Percentiles rank a stretch among this genome's conserved stretches.
phyloP scores from a whole-genome alignment of 129 eudicot genomes.

The Centaurea solstitialis region DNA sequence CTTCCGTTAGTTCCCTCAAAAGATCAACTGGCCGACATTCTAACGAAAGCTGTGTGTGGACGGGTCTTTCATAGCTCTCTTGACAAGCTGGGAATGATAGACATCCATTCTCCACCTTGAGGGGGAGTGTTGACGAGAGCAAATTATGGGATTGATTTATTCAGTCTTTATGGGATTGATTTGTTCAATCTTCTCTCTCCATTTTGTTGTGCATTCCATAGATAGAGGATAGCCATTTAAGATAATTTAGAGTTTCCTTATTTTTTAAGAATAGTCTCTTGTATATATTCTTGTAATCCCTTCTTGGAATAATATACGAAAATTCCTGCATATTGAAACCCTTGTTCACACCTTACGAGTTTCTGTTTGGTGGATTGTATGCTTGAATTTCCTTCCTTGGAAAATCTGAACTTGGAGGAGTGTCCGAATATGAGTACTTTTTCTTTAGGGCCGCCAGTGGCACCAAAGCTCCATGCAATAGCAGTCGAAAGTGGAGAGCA shows the following conservation, averaged over 20 bases:
- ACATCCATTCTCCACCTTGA: neutral
- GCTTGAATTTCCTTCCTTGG: conserved; percentile 25
- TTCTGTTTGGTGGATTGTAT: conserved; percentile 12
- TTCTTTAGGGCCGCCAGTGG: neutral
- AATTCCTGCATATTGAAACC: neutral
- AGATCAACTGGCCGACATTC: too few relatives aligned
- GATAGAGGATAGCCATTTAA: neutral
- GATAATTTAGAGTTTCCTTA: neutral
- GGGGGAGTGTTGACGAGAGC: neutral
- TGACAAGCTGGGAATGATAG: neutral
- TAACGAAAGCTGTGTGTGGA: too few relatives aligned
- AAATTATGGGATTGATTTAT: too few relatives aligned
- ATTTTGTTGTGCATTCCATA: neutral
- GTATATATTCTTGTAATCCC: neutral
- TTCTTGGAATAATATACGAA: neutral
- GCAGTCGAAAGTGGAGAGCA: neutral
- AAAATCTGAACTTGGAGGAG: conserved; percentile 22
- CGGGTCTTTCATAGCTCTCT: neutral
- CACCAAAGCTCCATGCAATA: conserved; percentile 31
- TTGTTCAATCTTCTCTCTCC: neutral
- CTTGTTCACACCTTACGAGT: conserved; percentile 3
- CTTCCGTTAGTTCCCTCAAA: too few relatives aligned
- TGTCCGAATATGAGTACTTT: conserved; percentile 29
- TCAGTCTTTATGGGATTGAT: neutral
- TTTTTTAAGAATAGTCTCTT: neutral